phyloP scores from a whole-genome alignment of 352 stramenopile genomes.

The Phytophthora uliginosa region DNA sequence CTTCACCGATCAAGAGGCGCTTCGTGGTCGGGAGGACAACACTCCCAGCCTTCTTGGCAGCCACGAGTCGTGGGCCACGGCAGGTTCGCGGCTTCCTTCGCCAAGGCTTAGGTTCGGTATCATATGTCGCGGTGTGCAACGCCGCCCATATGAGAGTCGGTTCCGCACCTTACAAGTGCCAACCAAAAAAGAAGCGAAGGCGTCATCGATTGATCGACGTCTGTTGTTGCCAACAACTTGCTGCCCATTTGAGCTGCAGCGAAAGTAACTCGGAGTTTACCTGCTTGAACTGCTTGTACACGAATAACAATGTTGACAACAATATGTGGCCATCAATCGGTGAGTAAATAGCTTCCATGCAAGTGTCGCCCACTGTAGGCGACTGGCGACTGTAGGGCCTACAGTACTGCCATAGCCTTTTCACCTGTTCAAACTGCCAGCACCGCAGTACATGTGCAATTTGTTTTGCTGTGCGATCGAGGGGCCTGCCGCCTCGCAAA shows the following conservation, averaged over 20 bases:
- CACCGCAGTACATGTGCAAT: neutral
- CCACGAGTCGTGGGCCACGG: too few species aligned
- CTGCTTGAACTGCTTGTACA: too few species aligned
- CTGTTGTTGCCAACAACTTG: neutral
- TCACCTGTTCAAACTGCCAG: too few species aligned
- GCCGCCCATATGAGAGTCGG: conserved; percentile 14
- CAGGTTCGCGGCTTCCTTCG: too few species aligned
- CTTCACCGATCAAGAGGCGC: neutral
- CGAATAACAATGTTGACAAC: too few species aligned
- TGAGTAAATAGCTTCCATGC: too few species aligned
- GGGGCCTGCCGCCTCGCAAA: neutral
- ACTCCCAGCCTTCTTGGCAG: neutral
- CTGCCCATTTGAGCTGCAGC: too few species aligned
- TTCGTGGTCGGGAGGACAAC: neutral
- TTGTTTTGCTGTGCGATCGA: neutral
- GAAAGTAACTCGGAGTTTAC: too few species aligned
- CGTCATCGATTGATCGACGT: neutral
- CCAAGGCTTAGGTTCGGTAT: neutral
- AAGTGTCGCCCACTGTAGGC: too few species aligned
- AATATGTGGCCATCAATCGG: too few species aligned
- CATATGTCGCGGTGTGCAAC: conserved; percentile 25
- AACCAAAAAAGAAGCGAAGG: conserved; percentile 13
- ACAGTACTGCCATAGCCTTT: too few species aligned
- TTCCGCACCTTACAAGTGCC: conserved; percentile 13
- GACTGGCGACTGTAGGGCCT: too few species aligned